Percentiles rank a stretch among this genome's conserved stretches.
phyloP scores from a whole-genome alignment of 31 red algal genomes.

The Asparagopsis taxiformis region DNA sequence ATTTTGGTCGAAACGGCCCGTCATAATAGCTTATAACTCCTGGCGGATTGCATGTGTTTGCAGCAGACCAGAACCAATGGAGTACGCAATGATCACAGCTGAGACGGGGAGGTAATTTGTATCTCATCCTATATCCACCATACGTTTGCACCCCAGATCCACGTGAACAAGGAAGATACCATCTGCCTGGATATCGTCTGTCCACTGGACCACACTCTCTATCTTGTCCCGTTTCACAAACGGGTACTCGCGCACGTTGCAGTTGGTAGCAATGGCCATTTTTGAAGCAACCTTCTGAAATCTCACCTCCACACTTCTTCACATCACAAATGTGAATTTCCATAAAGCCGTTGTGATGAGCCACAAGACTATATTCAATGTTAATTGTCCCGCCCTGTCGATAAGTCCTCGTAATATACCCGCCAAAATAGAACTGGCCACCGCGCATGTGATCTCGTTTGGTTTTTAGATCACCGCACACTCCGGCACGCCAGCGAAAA shows the following conservation, averaged over 20 bases:
- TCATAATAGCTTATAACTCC: conserved; percentile 63
- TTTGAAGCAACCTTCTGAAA: no score
- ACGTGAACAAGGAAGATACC: conserved; percentile 64
- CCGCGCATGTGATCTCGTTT: conserved; percentile 41
- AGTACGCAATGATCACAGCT: conserved; percentile 72
- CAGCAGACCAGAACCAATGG: conserved; percentile 62
- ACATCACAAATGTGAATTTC: conserved; percentile 74
- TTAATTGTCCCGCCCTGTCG: conserved; percentile 23
- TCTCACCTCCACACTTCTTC: conserved; percentile 56
- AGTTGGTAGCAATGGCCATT: conserved; percentile 59
- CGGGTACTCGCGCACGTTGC: conserved; percentile 23
- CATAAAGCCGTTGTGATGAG: conserved; percentile 72
- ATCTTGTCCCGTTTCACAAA: conserved; percentile 42
- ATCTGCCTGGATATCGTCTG: conserved; percentile 46
- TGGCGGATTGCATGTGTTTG: conserved; percentile 72
- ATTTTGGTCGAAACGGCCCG: conserved; percentile 31
- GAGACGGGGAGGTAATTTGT: conserved; percentile 35
- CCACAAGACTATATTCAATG: conserved; percentile 35
- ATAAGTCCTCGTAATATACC: conserved; percentile 18
- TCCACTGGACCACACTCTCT: conserved; percentile 58
- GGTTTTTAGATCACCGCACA: conserved; percentile 56
- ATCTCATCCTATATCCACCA: conserved; percentile 18
- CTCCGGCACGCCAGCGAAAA: no score
- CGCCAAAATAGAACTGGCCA: conserved; percentile 47
- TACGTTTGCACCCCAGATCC: background rate